Percentiles rank a stretch among this genome's conserved stretches.
Conservation (phyloP, 345 rosid genomes). For the Populus pruinosa region DNA sequence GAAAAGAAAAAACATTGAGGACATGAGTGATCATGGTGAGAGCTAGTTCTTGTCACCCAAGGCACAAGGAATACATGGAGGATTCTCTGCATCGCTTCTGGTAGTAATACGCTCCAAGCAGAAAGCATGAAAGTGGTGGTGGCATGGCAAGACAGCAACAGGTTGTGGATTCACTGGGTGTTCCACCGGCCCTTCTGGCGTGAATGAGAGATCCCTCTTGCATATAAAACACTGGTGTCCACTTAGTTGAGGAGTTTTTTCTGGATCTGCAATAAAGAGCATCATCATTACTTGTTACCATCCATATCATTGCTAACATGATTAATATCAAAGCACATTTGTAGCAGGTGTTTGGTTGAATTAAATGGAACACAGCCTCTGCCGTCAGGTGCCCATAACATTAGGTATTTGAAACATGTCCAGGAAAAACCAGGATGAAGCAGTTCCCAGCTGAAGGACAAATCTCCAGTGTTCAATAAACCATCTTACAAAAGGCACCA, state of each 20-base stretch:
- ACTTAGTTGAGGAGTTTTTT: slow-evolving; percentile 12
- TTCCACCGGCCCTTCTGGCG: slow-evolving; percentile 12
- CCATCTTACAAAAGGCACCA: neutral
- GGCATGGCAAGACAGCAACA: slow-evolving; percentile 20
- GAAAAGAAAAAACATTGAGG: neutral
- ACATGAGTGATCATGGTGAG: neutral
- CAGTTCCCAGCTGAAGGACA: neutral
- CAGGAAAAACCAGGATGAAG: neutral
- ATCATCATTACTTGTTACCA: neutral
- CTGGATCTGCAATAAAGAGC: slow-evolving; percentile 16
- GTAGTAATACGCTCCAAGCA: slow-evolving; percentile 24
- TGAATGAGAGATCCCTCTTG: slow-evolving; percentile 19
- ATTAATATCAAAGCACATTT: neutral
- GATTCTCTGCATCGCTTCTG: slow-evolving; percentile 12
- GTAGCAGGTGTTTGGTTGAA: neutral
- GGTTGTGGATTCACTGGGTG: slow-evolving; percentile 3
- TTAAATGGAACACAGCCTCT: no score
- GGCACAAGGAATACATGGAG: slow-evolving; percentile 25
- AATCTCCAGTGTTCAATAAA: neutral
- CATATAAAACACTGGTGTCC: slow-evolving; percentile 15
- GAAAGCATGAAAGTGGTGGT: slow-evolving; percentile 16
- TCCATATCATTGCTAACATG: neutral
- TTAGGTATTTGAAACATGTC: neutral
- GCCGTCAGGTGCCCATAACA: neutral
- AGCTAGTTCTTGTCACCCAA: slow-evolving; percentile 1